Base-by-base conservation (phyloP, 2,329 filamentous ascomycete genomes). In the Paraconiothyrium brasiliense region DNA sequence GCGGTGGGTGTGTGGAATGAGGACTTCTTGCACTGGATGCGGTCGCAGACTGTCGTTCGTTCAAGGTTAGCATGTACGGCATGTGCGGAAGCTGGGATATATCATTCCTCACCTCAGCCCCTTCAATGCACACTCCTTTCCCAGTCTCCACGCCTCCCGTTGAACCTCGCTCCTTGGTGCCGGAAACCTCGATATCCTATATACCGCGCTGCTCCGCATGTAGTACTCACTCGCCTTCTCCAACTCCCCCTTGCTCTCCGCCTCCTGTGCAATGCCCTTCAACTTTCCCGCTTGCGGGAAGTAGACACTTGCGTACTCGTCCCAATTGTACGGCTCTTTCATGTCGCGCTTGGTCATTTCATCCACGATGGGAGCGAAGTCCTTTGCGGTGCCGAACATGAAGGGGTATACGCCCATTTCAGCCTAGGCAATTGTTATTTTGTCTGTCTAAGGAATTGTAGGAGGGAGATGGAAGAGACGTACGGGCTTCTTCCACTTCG, bases 111-210 rank as follows among this genome's bases (percentile, higher is more conserved):
- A 75, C 73, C 68, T 69, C 5, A 84, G 65, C 0, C 82, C 90
- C 71, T 87, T 87, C 52, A 87, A 74, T 65, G 90, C 91, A 0
- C 84, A 83, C 32, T 83, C 76, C 75, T 92, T 92, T 68, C 92
- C 89, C 58, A 83, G 79, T 66, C 84, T 80, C 86, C 90, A 93
- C 1, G 89, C 90, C 32, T 83, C 74, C 66, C 86, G 84, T 76
- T 93, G 83, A 54, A 80, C 77, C 7, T 75, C 75, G 24, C 79
- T 81, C 24, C 82, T 74, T 22, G 82, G 82, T 6, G 81, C 81
- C 8, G 91, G 90, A 71, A 93, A 93, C 16, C 91, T 85, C 0
- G 89, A 84, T 67, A 93, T 92, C 56, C 91, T 85, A 76, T 91
- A 89, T n/a, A 93, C 83, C 30, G 89, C 87, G 37, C 68, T 70